A percentile compares a stretch with the other conserved stretches of the same genome.
Conservation (phyloP, 768 basidiomycete genomes). For the Trametes meyenii region DNA sequence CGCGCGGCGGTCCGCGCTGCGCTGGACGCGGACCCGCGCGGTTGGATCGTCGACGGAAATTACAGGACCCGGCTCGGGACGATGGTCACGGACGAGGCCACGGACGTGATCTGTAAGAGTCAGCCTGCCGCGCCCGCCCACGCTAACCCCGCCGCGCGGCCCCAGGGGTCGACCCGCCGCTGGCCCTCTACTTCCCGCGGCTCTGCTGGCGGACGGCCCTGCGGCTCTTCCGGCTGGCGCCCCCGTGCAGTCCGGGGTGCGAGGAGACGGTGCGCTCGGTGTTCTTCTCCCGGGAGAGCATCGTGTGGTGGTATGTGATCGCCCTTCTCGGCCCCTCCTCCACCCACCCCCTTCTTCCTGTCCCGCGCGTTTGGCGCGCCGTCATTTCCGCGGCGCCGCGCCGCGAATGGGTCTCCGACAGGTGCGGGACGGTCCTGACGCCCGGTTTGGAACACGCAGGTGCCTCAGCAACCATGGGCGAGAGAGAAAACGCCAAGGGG, state of each 20-base stretch:
- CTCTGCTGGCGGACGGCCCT: conserved; percentile 54
- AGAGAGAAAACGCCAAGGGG: conserved; percentile 21
- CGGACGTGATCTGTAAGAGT: conserved; percentile 31
- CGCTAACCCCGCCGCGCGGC: neutral
- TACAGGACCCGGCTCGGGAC: conserved; percentile 32
- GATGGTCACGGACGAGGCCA: conserved; percentile 21
- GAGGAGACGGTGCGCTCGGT: conserved; percentile 27
- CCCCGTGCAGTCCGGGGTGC: conserved; percentile 36
- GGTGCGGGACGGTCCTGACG: neutral
- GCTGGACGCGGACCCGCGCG: conserved; percentile 15
- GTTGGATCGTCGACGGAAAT: conserved; percentile 32
- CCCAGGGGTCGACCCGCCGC: conserved; percentile 70
- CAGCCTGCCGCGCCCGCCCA: conserved; percentile 50
- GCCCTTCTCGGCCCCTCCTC: neutral
- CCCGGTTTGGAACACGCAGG: conserved; percentile 8
- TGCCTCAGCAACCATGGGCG: conserved; percentile 21
- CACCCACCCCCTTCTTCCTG: too few species aligned
- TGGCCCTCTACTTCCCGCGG: conserved; percentile 62
- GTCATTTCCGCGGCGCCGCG: conserved; percentile 1
- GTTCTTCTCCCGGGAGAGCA: conserved; percentile 36
- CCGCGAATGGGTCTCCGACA: too few species aligned
- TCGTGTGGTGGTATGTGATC: conserved; percentile 35
- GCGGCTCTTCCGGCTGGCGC: conserved; percentile 32
- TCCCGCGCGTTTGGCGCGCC: neutral
- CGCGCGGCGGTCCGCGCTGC: conserved; percentile 17